phyloP scores from a whole-genome alignment of 176 grass and related monocot genomes.

The Triticum dicoccoides region DNA sequence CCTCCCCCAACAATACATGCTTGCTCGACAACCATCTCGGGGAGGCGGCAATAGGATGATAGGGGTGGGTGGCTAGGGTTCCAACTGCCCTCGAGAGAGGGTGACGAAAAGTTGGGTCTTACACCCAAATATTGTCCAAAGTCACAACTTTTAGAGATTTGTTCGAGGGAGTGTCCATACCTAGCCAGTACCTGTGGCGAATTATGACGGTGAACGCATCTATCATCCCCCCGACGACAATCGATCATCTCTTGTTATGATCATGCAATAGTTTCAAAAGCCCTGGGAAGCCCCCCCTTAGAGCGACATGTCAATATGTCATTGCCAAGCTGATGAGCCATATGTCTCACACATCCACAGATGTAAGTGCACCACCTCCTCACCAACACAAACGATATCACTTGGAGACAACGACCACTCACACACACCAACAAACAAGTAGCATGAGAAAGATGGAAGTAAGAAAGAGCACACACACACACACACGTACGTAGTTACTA shows the following conservation, averaged over 20 bases:
- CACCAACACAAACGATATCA: constrained; percentile 31
- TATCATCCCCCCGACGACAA: neutral
- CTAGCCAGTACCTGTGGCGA: neutral
- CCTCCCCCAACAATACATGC: too few relatives aligned
- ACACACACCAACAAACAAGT: neutral
- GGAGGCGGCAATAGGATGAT: too few relatives aligned
- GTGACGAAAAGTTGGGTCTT: neutral
- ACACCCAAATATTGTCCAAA: neutral
- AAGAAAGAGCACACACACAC: constrained; percentile 6
- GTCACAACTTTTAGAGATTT: neutral
- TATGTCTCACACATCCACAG: neutral
- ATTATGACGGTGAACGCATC: neutral
- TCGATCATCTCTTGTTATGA: neutral
- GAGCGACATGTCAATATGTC: neutral
- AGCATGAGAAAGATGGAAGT: neutral
- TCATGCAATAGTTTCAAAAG: neutral
- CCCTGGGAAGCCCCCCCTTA: neutral
- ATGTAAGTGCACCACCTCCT: neutral
- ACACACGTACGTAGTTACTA: neutral
- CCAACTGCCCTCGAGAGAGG: neutral
- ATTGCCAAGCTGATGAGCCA: neutral
- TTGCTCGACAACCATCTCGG: too few relatives aligned
- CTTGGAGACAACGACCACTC: constrained; percentile 22
- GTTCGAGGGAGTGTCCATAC: neutral
- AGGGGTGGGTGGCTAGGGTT: neutral